Evolutionary conservation across 169 alveolate genomes (phyloP).

Genomic region (Perkinsus olseni): DNA sequence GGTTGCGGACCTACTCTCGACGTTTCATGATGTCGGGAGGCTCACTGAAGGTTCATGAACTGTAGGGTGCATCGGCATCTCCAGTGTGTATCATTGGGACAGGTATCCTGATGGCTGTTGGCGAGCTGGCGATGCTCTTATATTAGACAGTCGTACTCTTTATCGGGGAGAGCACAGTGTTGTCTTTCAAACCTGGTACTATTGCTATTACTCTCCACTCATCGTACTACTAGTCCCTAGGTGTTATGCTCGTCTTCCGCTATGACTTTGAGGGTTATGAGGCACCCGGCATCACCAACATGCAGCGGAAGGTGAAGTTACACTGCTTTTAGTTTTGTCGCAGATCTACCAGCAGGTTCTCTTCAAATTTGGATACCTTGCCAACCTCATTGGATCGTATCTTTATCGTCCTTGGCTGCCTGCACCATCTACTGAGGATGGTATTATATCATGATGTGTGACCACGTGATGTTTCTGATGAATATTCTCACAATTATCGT

Average conservation of each 20-base stretch:
- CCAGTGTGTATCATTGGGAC: not conserved
- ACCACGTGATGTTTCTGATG: not conserved
- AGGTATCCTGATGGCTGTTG: not conserved
- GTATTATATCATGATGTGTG: not conserved
- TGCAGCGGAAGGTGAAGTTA: not conserved
- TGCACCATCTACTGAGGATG: not conserved
- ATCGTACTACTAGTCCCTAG: not conserved
- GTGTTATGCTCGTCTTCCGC: not conserved
- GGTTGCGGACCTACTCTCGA: not conserved
- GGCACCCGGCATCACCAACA: not conserved
- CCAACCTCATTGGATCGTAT: not conserved
- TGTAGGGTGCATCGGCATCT: not conserved
- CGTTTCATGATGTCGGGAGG: not conserved
- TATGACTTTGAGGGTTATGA: not conserved
- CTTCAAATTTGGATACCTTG: not conserved
- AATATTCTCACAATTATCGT: not conserved
- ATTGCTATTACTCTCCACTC: too few relatives aligned
- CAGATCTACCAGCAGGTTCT: not conserved
- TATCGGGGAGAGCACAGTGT: not conserved
- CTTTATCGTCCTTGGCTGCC: not conserved
- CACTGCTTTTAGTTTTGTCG: not conserved
- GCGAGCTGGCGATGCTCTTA: not conserved
- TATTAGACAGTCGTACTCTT: not conserved
- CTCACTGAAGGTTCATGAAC: not conserved
- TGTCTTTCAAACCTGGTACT: not conserved